Conservation (phyloP, 2,329 filamentous ascomycete species). For the Xylariaceae sp. region DNA sequence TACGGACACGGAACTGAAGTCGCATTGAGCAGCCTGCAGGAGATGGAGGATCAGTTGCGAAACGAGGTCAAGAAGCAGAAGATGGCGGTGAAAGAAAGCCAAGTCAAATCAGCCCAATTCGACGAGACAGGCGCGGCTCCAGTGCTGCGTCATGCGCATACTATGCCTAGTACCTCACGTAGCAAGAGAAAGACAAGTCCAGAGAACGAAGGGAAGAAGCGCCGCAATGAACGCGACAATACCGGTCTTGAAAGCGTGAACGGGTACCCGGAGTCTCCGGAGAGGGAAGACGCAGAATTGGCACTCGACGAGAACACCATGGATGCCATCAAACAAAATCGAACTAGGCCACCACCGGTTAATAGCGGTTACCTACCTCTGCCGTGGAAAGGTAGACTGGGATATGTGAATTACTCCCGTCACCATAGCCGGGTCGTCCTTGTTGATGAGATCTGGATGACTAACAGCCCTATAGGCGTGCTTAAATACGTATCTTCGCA, state of each 20-base stretch:
- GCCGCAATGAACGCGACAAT: neutral
- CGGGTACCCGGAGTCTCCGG: neutral
- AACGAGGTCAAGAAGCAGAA: slow-evolving; percentile 44
- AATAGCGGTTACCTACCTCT: slow-evolving; percentile 80
- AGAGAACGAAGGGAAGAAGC: neutral
- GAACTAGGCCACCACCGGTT: slow-evolving; percentile 65
- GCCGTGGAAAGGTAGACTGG: slow-evolving; percentile 84
- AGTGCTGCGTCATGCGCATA: slow-evolving; percentile 12
- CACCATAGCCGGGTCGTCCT: slow-evolving; percentile 5
- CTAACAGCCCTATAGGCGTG: slow-evolving; percentile 57
- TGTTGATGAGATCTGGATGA: neutral
- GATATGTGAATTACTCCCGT: slow-evolving; percentile 62
- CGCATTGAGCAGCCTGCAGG: slow-evolving; percentile 43
- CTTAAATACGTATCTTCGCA: slow-evolving; percentile 84
- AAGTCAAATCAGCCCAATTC: neutral
- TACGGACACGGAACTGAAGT: slow-evolving; percentile 34
- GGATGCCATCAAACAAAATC: slow-evolving; percentile 25
- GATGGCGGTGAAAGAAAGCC: slow-evolving; percentile 41
- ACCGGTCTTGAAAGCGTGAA: neutral
- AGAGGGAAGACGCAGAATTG: slow-evolving; percentile 13
- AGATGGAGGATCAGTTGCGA: slow-evolving; percentile 48
- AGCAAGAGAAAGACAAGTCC: neutral
- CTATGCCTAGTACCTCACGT: neutral
- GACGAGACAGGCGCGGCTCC: slow-evolving; percentile 39
- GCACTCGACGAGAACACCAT: slow-evolving; percentile 22